Percentiles rank a stretch among this genome's conserved stretches.
Conservation (phyloP, 2,329 filamentous ascomycete species). For the Rutstroemia sp. region DNA sequence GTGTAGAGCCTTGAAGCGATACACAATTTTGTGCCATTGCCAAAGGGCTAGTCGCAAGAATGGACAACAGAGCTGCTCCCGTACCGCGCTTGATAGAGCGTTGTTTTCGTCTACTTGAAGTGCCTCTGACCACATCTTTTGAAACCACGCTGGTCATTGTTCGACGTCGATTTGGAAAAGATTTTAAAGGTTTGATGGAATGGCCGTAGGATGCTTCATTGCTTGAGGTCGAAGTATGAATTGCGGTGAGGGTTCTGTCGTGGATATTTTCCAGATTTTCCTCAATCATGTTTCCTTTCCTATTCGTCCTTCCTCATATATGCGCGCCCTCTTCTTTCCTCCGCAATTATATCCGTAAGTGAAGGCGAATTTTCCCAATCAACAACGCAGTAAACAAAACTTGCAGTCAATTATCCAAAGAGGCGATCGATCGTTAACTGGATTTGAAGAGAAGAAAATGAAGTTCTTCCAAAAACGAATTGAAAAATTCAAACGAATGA, state of each 20-base stretch:
- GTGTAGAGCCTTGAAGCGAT: constrained; percentile 60
- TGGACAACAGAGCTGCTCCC: constrained; percentile 23
- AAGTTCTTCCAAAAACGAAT: constrained; percentile 6
- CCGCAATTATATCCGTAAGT: neutral
- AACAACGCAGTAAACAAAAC: neutral
- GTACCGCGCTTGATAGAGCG: constrained; percentile 17
- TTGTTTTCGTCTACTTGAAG: constrained; percentile 17
- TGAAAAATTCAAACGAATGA: constrained; percentile 10
- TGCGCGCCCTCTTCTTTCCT: neutral
- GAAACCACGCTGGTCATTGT: constrained; percentile 10
- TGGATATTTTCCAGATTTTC: neutral
- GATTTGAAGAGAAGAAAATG: constrained; percentile 3
- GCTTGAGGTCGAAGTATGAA: neutral
- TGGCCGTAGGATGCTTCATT: constrained; percentile 9
- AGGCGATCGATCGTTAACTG: constrained; percentile 1
- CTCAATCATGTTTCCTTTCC: neutral
- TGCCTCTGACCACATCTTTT: constrained; percentile 3
- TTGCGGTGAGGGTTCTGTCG: neutral
- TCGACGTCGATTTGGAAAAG: neutral
- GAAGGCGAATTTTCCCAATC: neutral
- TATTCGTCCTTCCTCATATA: neutral
- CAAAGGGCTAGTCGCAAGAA: constrained; percentile 24
- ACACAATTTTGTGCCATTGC: constrained; percentile 42
- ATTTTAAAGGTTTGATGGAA: constrained; percentile 6
- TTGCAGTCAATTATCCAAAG: constrained; percentile 7